Base-by-base conservation (phyloP, 2,329 filamentous ascomycete species). In the Aspergillus fumigatus region DNA sequence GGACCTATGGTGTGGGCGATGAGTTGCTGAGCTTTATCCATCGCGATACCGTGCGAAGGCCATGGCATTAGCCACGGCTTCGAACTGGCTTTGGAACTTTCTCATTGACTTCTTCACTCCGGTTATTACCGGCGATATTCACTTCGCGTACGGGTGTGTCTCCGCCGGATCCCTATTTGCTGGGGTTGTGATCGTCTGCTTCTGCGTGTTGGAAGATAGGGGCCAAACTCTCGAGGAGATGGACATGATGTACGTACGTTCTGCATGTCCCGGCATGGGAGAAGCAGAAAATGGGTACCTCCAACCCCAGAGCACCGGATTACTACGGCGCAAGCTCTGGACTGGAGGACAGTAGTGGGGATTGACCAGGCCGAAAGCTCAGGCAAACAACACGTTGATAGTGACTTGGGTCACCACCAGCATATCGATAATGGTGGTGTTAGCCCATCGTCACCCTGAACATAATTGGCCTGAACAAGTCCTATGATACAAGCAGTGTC, bases 21-120 rank as follows among this genome's bases (percentile, higher is more conserved):
- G n/a, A 32, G 73, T 76, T 40, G 69, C 71, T 7, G 74, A 77
- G 48, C 58, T 77, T 1, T 77, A 74, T 56, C 75, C 75, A 1
- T 70, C 68, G 1, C 68, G 73, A 29, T 77, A 70, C 55, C 83
- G 88, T 63, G 88, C 88, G 50, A 88, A 89, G 68, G 85, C 84
- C 45, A 89, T 90, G 82, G 89, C 88, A 1, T 77, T 92, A 8
- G 87, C 88, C 10, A 90, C 88, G 3, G 84, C 88, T 0, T 85
- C 87, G 4, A 92, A 92, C 73, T 92, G 89, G 89, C 67, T 75
- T 8, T 88, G 85, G 84, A 88, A 89, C 67, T 90, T 90, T 70
- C 72, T 88, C 60, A 76, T 89, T 56, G 82, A 83, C 0, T 92
- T 92, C 77, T 90, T 91, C 77, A 90, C 88, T 0, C 87, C 88